Conservation (phyloP, 2,329 filamentous ascomycete species). For the Ascochyta koolunga region DNA sequence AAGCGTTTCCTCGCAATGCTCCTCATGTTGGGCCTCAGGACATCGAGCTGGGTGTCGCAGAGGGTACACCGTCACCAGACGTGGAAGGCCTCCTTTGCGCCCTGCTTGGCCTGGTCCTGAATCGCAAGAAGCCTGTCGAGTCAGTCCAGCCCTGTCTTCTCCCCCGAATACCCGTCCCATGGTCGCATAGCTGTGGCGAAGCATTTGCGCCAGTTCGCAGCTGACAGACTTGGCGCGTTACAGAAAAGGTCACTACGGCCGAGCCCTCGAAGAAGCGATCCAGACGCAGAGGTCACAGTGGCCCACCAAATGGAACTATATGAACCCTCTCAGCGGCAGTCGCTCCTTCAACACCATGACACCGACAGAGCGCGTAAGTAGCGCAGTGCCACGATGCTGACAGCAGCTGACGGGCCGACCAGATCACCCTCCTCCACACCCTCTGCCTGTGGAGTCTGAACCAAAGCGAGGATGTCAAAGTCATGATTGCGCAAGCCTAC, state of each 20-base stretch:
- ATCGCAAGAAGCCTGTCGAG: conserved; percentile 99
- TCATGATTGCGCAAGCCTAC: conserved; percentile 76
- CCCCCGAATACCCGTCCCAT: conserved; percentile 7
- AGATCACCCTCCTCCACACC: conserved; percentile 84
- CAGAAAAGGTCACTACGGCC: conserved; percentile 89
- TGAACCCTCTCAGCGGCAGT: conserved; percentile 81
- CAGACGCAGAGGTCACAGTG: conserved; percentile 85
- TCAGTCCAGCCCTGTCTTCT: conserved; percentile 59
- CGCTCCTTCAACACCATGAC: conserved; percentile 83
- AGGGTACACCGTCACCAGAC: conserved; percentile 78
- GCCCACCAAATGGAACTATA: conserved; percentile 80
- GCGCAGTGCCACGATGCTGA: conserved; percentile 8
- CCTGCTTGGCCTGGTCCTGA: conserved; percentile 83
- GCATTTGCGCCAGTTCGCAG: conserved; percentile 7
- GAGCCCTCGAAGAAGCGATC: conserved; percentile 92
- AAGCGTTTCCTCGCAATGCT: conserved; percentile 85
- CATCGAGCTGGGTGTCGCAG: conserved; percentile 83
- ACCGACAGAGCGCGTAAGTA: conserved; percentile 75
- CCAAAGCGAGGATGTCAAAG: conserved; percentile 82
- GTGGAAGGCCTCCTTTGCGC: conserved; percentile 90
- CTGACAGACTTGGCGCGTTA: conserved; percentile 41
- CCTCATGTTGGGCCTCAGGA: conserved; percentile 94
- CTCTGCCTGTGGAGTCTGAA: conserved; percentile 88
- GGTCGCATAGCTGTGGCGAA: conserved; percentile 27
- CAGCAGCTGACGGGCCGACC: conserved; percentile 28